A percentile compares a stretch with the other conserved stretches of the same genome.
Conservation (phyloP, 345 rosid genomes). For the Barbarea vulgaris region DNA sequence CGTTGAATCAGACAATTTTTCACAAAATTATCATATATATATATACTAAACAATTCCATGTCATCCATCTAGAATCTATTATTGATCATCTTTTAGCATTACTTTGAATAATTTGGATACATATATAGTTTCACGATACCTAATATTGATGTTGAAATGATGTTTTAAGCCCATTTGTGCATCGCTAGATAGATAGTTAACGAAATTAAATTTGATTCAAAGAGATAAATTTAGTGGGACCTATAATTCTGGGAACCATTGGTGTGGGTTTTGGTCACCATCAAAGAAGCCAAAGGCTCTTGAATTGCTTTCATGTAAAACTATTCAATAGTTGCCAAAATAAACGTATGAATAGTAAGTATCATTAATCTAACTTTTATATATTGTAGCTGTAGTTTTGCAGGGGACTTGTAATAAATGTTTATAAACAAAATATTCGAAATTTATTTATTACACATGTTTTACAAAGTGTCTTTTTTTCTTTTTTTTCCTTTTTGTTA, state of each 20-base stretch:
- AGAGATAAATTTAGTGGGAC: slow-evolving; percentile 24
- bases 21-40: neutral
- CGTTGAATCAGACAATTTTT: slow-evolving; percentile 6
- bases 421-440: neutral
- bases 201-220: slow-evolving; percentile 1
- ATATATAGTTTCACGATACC: neutral
- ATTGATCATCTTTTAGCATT: neutral
- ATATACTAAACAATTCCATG: neutral
- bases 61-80: neutral
- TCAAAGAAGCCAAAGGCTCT: slow-evolving; percentile 26
- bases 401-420: neutral
- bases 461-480: slow-evolving; percentile 14
- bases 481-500: too few species aligned
- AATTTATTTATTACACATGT: neutral
- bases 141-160: slow-evolving; percentile 16
- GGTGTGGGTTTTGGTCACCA: slow-evolving; percentile 19
- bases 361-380: neutral
- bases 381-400: neutral
- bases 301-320: slow-evolving; percentile 19
- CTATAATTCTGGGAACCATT: slow-evolving; percentile 9
- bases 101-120: neutral
- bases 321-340: slow-evolving; percentile 21
- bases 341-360: slow-evolving; percentile 12
- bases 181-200: neutral
- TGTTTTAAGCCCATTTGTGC: neutral